A percentile compares a stretch with the other conserved stretches of the same genome.
Conservation (phyloP, 176 grass and related monocot species). For the Aegilops sharonensis region DNA sequence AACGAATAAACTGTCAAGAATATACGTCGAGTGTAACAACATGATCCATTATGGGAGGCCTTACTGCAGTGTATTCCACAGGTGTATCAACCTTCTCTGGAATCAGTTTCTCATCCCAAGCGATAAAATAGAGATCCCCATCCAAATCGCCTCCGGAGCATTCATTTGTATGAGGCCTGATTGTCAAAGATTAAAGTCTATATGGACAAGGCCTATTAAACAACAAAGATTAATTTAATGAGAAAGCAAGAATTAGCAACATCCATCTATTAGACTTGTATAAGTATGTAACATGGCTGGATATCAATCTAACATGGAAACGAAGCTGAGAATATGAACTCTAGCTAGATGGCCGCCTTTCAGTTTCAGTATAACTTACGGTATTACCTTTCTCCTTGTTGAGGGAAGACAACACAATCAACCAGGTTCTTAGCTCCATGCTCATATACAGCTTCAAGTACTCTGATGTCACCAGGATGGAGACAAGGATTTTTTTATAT, state of each 20-base stretch:
- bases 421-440: no score
- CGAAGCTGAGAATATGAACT: conserved; percentile 6
- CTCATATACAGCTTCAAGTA: no score
- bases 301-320: conserved; percentile 25
- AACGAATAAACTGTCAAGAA: neutral
- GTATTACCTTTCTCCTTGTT: conserved; percentile 61
- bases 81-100: conserved; percentile 67
- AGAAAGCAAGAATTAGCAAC: neutral
- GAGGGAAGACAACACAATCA: no score
- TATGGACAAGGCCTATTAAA: neutral
- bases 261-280: conserved; percentile 3
- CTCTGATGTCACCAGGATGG: no score
- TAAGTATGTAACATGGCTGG: neutral
- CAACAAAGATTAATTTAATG: neutral
- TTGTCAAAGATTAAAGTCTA: conserved; percentile 12
- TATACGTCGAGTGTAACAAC: conserved; percentile 80
- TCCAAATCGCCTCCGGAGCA: conserved; percentile 96
- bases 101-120: no score
- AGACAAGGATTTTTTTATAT: no score
- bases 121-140: conserved; percentile 70
- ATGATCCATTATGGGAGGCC: conserved; percentile 76
- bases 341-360: conserved; percentile 2
- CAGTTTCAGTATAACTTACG: conserved; percentile 16
- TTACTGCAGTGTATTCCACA: conserved; percentile 81
- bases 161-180: conserved; percentile 93